Evolutionary conservation across 1,284 basidiomycete species (phyloP), one percentile per base, ranked within the genome.

Genomic region (Tetrapyrgos nigripes): DNA sequence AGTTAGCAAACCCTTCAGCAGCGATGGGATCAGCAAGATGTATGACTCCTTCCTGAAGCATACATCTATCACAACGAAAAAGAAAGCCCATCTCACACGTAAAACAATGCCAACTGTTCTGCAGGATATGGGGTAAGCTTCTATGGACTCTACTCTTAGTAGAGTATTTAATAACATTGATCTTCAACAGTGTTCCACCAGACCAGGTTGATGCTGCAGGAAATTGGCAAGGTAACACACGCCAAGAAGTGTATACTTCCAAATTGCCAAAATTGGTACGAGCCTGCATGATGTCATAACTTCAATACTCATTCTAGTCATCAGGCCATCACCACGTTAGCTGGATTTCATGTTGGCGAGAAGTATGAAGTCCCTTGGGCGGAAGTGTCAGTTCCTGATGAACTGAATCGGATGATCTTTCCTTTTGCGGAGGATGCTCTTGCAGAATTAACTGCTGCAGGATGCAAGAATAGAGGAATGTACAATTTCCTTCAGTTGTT

Each of bases 71-170:
- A 50, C 17, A 17, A 5, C 19, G 13, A 13, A 10, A 19, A 50
- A 50, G 19, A 11, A 27, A 29, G 8, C 47, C 11, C 47, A 50
- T 29, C 26, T 50, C 6, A 13, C 21, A 23, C 47, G 27, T 11
- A 50, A 50, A 28, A 24, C 47, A 24, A 27, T 50, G 19, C 27
- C 47, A 13, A 27, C 10, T 27, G 26, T 19, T n/a, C 19, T 50
- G 11, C 11, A 50, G 47, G 47, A 50, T 27, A 50, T 50, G 47
- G 47, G 47, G 47, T 50, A 50, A 24, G 27, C 19, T 28, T 50
- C 19, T 13, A 19, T 9, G 10, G 13, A 9, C 8, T 24, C 17
- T 19, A 19, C 27, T 50, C 24, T 50, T 10, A 11, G 13, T 23
- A 6, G 17, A 9, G 5, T 50, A 6, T 33, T 11, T 17, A 23